Evolutionary conservation across 2,329 filamentous ascomycete genomes (phyloP).

Genomic region (Colletotrichum sublineola): DNA sequence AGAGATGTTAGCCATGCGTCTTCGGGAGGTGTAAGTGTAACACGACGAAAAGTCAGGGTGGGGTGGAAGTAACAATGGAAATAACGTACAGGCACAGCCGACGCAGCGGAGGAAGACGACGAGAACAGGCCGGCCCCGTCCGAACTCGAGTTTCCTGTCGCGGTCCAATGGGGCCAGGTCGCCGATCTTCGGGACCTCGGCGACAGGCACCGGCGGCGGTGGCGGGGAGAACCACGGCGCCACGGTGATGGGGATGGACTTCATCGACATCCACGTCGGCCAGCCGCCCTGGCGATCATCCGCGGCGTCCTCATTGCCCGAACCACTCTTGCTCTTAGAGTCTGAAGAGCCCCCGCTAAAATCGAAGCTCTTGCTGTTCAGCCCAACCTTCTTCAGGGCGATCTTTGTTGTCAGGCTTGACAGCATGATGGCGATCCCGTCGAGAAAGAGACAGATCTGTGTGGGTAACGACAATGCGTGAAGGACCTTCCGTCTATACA

Average conservation of each 20-base stretch:
- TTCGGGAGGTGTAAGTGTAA: constrained; percentile 4
- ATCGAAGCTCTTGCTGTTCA: constrained; percentile 65
- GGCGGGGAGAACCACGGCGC: constrained; percentile 66
- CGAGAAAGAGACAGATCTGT: background rate
- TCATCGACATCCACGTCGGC: constrained; percentile 64
- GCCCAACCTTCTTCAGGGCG: constrained; percentile 68
- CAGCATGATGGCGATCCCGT: constrained; percentile 60
- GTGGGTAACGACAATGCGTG: background rate
- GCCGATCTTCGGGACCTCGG: constrained; percentile 61
- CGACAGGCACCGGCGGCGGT: constrained; percentile 64
- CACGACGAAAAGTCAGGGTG: background rate
- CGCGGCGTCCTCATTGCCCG: constrained; percentile 45
- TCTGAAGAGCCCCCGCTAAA: constrained; percentile 52
- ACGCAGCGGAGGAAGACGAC: constrained; percentile 68
- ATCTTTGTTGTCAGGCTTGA: constrained; percentile 69
- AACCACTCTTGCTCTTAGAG: constrained; percentile 48
- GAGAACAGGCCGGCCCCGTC: constrained; percentile 59
- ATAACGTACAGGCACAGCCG: constrained; percentile 66
- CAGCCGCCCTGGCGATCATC: constrained; percentile 49
- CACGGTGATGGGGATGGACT: constrained; percentile 64
- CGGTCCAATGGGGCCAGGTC: constrained; percentile 63
- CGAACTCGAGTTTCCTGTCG: constrained; percentile 58
- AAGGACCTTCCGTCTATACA: background rate
- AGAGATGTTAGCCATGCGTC: background rate
- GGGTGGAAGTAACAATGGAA: constrained; percentile 24